Conservation (phyloP, 441 rosid species). For the Erodium moschatum region DNA sequence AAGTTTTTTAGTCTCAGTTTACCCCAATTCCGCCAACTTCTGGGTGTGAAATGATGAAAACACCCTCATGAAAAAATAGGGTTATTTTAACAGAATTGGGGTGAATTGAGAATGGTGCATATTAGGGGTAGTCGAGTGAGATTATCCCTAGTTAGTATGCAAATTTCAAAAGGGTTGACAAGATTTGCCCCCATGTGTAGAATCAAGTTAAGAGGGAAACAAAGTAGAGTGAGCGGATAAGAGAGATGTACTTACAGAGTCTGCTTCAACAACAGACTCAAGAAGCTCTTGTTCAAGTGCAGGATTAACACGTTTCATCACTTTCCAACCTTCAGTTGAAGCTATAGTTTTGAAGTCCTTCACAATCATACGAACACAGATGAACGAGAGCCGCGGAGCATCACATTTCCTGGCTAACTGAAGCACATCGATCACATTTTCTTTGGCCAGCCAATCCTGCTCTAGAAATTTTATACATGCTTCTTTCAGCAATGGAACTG, state of each 20-base stretch:
- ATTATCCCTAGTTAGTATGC: not conserved
- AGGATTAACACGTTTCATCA: slow-evolving; percentile 54
- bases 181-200: not conserved
- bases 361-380: slow-evolving; percentile 52
- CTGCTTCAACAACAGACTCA: slow-evolving; percentile 57
- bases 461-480: slow-evolving; percentile 45
- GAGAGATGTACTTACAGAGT: slow-evolving; percentile 41
- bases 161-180: not conserved
- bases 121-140: no score
- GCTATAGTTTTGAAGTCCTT: slow-evolving; percentile 64
- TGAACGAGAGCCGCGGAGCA: slow-evolving; percentile 46
- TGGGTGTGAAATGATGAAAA: no score
- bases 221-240: not conserved
- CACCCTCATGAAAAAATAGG: no score
- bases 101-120: no score
- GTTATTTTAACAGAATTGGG: no score
- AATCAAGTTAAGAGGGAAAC: slow-evolving; percentile 1
- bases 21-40: no score
- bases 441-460: slow-evolving; percentile 47
- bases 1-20: no score
- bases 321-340: slow-evolving; percentile 75
- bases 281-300: slow-evolving; percentile 68
- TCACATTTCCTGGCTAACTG: slow-evolving; percentile 67
- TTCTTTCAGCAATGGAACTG: slow-evolving; percentile 60
- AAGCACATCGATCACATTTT: slow-evolving; percentile 72